Base-by-base conservation (phyloP, 2,329 filamentous ascomycete species). In the Laburnicola sp. region DNA sequence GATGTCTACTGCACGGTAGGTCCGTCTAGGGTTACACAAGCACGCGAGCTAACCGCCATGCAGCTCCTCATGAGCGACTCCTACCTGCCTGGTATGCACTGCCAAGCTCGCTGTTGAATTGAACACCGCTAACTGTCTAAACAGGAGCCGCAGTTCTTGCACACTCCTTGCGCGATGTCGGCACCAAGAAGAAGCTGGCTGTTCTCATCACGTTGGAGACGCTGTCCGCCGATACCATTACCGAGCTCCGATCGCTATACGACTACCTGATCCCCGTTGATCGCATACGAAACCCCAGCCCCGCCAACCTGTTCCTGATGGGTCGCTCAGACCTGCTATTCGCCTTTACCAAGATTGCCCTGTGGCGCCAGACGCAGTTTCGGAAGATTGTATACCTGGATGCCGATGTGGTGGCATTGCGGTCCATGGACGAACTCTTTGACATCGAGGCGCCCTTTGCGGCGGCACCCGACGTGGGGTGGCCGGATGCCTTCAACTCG, bases 401-500 rank as follows among this genome's bases (percentile, higher is more conserved):
- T 70, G 89, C 92, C 55, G 94, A 99, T 67, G 84, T 96, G 35
- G 88, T 99, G n/a, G 89, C 90, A 27, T 83, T 96, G 57, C 82
- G 91, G 61, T 91, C 92, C 30, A 89, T 93, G 3, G 93, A 99
- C 66, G 94, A 99, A 80, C 85, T 99, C 48, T 95, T 99, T 68
- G 81, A 86, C 16, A 71, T 85, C 36, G 75, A 82, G 8, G 79
- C 79, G 30, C 64, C 77, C 25, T 86, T 88, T 61, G 84, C 85
- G 25, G 85, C 94, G 2, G 91, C 89, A 8, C 92, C 94, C 28
- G 94, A 99, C 73, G 91, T 97, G 64, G 94, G 94, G 62, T 99
- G 94, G 94, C 94, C 94, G 30, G 94, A 99, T 75, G 83, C 92
- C 54, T 97, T 97, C 84, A 99, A 99, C 75, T 91, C 89, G n/a